phyloP scores from a whole-genome alignment of 1,284 basidiomycete genomes.

The Rhodotorula sp. region DNA sequence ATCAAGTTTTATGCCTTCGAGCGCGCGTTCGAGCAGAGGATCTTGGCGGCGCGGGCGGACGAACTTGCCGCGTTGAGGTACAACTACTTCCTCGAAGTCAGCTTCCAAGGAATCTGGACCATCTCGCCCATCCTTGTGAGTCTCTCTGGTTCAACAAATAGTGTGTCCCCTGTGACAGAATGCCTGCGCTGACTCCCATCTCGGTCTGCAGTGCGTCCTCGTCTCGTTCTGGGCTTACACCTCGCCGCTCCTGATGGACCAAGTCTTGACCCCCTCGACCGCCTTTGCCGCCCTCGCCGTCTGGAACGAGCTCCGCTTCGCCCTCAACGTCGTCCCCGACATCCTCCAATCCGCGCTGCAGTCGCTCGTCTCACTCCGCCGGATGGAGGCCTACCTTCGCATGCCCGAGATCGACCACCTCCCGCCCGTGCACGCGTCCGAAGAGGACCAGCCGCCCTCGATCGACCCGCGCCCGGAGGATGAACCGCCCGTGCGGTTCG shows the following conservation, averaged over 20 bases:
- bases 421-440: background rate
- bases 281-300: constrained; percentile 77
- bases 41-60: constrained; percentile 55
- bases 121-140: constrained; percentile 44
- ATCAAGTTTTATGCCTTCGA: constrained; percentile 66
- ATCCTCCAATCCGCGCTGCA: constrained; percentile 48
- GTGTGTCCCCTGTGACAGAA: background rate
- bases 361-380: constrained; percentile 77
- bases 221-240: constrained; percentile 50
- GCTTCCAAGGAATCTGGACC: constrained; percentile 78
- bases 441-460: constrained; percentile 44
- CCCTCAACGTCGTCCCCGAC: constrained; percentile 75
- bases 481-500: constrained; percentile 61
- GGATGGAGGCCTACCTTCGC: constrained; percentile 63
- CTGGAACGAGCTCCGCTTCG: constrained; percentile 79
- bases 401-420: constrained; percentile 36
- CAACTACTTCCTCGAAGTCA: constrained; percentile 73
- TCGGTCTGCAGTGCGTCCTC: constrained; percentile 44
- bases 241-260: constrained; percentile 55
- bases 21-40: constrained; percentile 74
- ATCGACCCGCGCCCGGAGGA: constrained; percentile 46
- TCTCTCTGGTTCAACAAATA: background rate
- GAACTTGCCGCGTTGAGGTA: constrained; percentile 4
- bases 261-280: constrained; percentile 72
- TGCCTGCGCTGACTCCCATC: background rate